Conservation (phyloP, 345 rosid genomes). For the Corchorus capsularis region DNA sequence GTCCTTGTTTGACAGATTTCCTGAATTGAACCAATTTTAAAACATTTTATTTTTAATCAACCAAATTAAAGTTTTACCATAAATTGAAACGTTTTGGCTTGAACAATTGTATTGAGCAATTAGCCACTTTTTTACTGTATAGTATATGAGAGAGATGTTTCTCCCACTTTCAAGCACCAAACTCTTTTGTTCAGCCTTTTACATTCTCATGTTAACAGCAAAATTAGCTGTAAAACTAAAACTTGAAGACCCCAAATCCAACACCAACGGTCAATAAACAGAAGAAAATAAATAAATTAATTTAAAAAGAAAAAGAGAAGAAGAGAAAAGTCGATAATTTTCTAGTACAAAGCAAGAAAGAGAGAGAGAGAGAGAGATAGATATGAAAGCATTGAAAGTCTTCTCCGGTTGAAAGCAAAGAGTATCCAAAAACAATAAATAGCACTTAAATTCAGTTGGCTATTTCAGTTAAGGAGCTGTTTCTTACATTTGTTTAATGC, state of each 20-base stretch:
- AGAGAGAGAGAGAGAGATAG: neutral
- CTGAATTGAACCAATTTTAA: too few species aligned
- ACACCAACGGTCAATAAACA: slow-evolving; percentile 12
- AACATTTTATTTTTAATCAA: too few species aligned
- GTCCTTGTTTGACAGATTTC: too few species aligned
- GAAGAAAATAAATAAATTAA: neutral
- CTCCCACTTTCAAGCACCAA: neutral
- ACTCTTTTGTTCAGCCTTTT: neutral
- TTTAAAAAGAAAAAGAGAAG: neutral
- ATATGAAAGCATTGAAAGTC: slow-evolving; percentile 5
- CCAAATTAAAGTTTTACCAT: too few species aligned
- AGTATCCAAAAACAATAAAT: slow-evolving; percentile 7
- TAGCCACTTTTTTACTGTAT: neutral
- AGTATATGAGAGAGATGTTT: neutral
- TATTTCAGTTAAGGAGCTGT: slow-evolving; percentile 5
- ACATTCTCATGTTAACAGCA: neutral
- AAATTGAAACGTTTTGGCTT: too few species aligned
- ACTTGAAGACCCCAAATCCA: neutral
- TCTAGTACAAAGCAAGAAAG: neutral
- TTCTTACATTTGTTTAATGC: slow-evolving; percentile 14
- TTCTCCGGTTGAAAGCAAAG: neutral
- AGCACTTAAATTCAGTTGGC: slow-evolving; percentile 21
- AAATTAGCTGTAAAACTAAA: slow-evolving; percentile 3
- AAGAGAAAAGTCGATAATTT: neutral
- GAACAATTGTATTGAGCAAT: too few species aligned